Percentiles rank a stretch among this genome's conserved stretches.
phyloP scores from a whole-genome alignment of 2,329 filamentous ascomycete species.

The Uncinocarpus reesii region DNA sequence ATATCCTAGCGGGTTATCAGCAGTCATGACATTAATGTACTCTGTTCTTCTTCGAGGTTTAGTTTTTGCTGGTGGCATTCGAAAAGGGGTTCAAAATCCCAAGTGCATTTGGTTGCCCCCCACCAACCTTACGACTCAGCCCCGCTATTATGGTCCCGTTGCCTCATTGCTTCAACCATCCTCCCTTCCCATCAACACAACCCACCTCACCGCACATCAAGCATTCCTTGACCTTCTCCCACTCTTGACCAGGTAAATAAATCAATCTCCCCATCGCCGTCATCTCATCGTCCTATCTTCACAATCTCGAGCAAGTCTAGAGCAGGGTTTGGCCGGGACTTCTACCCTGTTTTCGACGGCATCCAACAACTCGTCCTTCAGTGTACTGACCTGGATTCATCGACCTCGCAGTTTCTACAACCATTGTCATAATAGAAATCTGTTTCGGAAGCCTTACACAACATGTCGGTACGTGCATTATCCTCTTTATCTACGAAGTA shows the following conservation, averaged over 20 bases:
- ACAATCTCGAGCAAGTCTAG: neutral
- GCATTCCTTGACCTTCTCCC: neutral
- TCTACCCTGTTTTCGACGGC: neutral
- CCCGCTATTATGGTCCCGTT: constrained; percentile 15
- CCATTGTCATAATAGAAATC: neutral
- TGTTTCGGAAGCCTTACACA: neutral
- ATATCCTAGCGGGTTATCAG: no score
- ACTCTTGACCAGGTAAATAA: neutral
- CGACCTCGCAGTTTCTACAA: neutral
- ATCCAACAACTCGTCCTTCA: neutral
- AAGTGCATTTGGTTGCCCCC: constrained; percentile 12
- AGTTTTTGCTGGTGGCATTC: no score
- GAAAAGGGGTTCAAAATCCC: neutral
- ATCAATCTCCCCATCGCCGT: no score
- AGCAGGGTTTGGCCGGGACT: neutral
- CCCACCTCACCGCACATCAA: neutral
- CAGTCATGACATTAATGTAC: no score
- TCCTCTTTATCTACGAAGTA: neutral
- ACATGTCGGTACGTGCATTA: constrained; percentile 8
- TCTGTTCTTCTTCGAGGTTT: no score
- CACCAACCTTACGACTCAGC: constrained; percentile 16
- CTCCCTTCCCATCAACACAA: constrained; percentile 4
- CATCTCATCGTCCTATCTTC: neutral
- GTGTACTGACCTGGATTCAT: neutral
- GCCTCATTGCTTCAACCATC: constrained; percentile 9